Percentiles rank a stretch among this genome's conserved stretches.
These are phyloP conservation scores for Beta corolliflora DNA, from an alignment of 179 eudicot genomes.

Conservation along the genomic window DNA sequence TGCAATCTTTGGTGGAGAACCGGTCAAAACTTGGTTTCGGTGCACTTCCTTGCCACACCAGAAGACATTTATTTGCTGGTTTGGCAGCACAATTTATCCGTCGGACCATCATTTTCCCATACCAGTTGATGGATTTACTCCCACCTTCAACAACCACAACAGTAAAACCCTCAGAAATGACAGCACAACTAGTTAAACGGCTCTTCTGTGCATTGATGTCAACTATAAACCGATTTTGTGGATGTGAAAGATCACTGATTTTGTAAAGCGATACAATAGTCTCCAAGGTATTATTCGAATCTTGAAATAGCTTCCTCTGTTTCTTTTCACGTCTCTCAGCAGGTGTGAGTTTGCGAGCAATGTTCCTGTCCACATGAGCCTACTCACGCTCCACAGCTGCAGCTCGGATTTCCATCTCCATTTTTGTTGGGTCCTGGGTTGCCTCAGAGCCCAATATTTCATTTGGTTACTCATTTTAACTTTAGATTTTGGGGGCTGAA, in stretches of 20 bases:
- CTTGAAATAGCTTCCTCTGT: constrained; percentile 89
- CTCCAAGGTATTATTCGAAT: constrained; percentile 54
- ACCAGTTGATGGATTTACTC: constrained; percentile 85
- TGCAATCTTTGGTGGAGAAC: constrained; percentile 73
- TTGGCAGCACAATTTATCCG: constrained; percentile 85
- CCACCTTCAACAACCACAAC: constrained; percentile 98
- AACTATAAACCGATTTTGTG: constrained; percentile 77
- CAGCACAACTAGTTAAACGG: constrained; percentile 79
- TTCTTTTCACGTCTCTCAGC: constrained; percentile 93
- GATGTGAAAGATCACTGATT: constrained; percentile 75
- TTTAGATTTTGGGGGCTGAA: constrained; percentile 91
- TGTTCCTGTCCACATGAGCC: constrained; percentile 91
- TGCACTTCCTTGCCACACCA: constrained; percentile 96
- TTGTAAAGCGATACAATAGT: constrained; percentile 82
- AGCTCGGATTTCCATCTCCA: constrained; percentile 83
- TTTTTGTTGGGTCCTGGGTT: constrained; percentile 89
- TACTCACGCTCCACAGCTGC: constrained; percentile 98
- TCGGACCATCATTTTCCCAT: constrained; percentile 72
- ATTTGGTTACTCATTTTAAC: constrained; percentile 98
- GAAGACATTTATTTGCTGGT: constrained; percentile 60
- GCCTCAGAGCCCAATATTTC: constrained; percentile 92
- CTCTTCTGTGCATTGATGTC: constrained; percentile 95
- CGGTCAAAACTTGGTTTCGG: constrained; percentile 66
- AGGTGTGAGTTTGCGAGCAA: constrained; percentile 93
- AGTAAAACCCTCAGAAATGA: constrained; percentile 63